Conservation (phyloP, 306 rosid species). For the Mimosa bimucronata region DNA sequence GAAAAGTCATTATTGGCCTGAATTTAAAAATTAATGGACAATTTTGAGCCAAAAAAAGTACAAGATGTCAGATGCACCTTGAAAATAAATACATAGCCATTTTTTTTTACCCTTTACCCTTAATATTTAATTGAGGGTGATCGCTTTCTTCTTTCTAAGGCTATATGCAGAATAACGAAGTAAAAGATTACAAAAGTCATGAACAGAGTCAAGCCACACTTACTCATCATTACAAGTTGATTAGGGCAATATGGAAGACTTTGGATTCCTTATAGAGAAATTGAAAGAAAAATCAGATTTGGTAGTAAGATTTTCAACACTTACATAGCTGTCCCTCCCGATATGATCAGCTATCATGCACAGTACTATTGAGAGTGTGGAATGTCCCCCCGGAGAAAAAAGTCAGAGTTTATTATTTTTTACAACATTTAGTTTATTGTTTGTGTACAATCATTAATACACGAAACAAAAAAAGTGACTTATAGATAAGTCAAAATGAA, state of each 20-base stretch:
- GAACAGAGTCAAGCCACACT: background rate
- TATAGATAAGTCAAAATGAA: too few relatives aligned
- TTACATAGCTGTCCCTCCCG: background rate
- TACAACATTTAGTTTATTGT: too few relatives aligned
- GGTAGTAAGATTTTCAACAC: constrained; percentile 34
- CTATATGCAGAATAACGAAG: background rate
- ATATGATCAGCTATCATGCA: background rate
- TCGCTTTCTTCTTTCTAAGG: background rate
- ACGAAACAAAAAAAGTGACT: too few relatives aligned
- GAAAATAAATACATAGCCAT: too few relatives aligned
- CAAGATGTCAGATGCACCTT: too few relatives aligned
- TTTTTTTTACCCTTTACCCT: too few relatives aligned
- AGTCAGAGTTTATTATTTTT: too few relatives aligned
- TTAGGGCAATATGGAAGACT: background rate
- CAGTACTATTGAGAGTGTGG: background rate
- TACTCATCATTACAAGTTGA: background rate
- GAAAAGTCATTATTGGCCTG: too few relatives aligned
- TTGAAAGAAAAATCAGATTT: constrained; percentile 15
- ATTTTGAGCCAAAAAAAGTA: too few relatives aligned
- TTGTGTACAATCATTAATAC: too few relatives aligned
- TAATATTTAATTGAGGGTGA: too few relatives aligned
- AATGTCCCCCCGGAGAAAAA: background rate
- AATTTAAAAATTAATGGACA: too few relatives aligned
- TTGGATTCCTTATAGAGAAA: constrained; percentile 37
- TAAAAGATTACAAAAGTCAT: background rate